Percentiles rank a stretch among this genome's conserved stretches.
phyloP scores from a whole-genome alignment of 2,329 filamentous ascomycete genomes.

The Aschersonia sp. region DNA sequence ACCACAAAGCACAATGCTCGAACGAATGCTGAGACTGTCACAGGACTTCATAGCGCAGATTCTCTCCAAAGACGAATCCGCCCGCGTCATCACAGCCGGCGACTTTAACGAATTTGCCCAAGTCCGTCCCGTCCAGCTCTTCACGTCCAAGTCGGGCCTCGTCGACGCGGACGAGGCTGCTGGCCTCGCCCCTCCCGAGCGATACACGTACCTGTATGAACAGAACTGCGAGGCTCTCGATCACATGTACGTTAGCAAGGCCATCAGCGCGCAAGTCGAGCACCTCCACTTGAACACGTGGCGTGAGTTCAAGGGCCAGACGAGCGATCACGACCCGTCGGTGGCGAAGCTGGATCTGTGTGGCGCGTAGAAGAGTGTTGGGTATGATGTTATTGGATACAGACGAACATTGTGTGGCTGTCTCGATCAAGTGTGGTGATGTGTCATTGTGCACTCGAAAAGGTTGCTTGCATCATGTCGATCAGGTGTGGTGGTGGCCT shows the following conservation, averaged over 20 bases:
- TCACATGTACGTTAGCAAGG: slow-evolving; percentile 51
- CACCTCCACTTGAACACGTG: slow-evolving; percentile 62
- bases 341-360: slow-evolving; percentile 51
- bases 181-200: slow-evolving; percentile 35
- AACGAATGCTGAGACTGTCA: not conserved
- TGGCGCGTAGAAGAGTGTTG: slow-evolving; percentile 4
- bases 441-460: too few relatives aligned
- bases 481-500: too few relatives aligned
- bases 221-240: slow-evolving; percentile 57
- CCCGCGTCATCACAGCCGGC: slow-evolving; percentile 45
- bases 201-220: slow-evolving; percentile 59
- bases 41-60: slow-evolving; percentile 43
- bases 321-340: slow-evolving; percentile 57
- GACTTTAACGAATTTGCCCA: slow-evolving; percentile 64
- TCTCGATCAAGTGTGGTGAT: too few relatives aligned
- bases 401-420: too few relatives aligned
- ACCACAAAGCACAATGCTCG: not conserved
- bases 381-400: too few relatives aligned
- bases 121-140: slow-evolving; percentile 41
- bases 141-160: slow-evolving; percentile 38
- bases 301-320: slow-evolving; percentile 38
- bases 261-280: slow-evolving; percentile 39
- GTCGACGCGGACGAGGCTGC: slow-evolving; percentile 47
- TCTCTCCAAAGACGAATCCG: slow-evolving; percentile 37
- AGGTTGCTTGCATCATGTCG: too few relatives aligned